Evolutionary conservation across 176 grass and related monocot species (phyloP).

Genomic region (Alopecurus myosuroides): DNA sequence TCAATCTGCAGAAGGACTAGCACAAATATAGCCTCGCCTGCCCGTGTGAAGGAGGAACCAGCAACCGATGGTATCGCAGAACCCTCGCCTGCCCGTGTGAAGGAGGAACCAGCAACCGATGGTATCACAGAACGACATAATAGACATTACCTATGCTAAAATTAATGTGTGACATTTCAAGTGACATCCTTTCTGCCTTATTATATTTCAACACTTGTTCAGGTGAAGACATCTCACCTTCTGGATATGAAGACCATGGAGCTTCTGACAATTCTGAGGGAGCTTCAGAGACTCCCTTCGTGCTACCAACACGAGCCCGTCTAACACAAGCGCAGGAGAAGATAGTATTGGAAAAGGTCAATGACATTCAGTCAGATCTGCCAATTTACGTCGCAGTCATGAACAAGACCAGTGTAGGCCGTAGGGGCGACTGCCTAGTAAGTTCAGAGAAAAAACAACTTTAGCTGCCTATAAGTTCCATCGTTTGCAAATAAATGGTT

Average conservation of each 20-base stretch:
- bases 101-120: neutral
- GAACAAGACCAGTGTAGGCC: neutral
- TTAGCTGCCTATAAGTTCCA: neutral
- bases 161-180: neutral
- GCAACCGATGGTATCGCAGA: conserved; percentile 7
- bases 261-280: neutral
- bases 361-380: neutral
- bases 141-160: too few species aligned
- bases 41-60: neutral
- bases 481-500: neutral
- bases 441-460: neutral
- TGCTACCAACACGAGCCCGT: neutral
- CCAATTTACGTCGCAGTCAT: conserved; percentile 23
- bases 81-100: neutral
- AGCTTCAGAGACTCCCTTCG: neutral
- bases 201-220: neutral
- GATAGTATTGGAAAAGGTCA: conserved; percentile 15
- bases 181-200: neutral
- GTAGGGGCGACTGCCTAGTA: neutral
- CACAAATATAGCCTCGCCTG: neutral
- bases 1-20: neutral
- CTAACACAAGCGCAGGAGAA: conserved; percentile 13
- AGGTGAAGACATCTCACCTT: neutral
- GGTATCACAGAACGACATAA: conserved; percentile 27
- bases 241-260: neutral